Percentiles rank a stretch among this genome's conserved stretches.
These are phyloP conservation scores for Rauvolfia tetraphylla DNA, from an alignment of 257 asterid species.

Conservation along the genomic window DNA sequence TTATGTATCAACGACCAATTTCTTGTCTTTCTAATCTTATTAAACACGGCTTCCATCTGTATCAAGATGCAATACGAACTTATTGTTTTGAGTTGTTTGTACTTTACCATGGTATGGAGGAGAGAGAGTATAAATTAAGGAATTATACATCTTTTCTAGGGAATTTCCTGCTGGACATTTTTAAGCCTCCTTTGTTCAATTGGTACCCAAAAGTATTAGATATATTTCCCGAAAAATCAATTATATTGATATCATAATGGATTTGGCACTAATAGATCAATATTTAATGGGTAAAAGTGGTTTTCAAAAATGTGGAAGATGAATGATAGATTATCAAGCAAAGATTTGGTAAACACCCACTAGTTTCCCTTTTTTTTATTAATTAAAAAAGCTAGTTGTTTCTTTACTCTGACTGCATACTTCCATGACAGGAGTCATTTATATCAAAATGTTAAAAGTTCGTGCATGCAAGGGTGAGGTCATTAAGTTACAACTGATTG, in stretches of 20 bases:
- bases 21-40: not conserved
- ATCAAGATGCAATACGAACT: not conserved
- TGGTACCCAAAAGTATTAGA: not conserved
- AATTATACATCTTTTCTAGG: not conserved
- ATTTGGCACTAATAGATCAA: not conserved
- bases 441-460: not conserved
- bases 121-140: not conserved
- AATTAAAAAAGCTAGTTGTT: not conserved
- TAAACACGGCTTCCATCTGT: not conserved
- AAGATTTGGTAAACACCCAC: not conserved
- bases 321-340: not conserved
- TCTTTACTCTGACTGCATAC: not conserved
- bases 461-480: not conserved
- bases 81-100: not conserved
- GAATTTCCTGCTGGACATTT: not conserved
- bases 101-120: not conserved
- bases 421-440: not conserved
- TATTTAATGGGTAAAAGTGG: not conserved
- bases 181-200: not conserved
- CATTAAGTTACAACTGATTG: not conserved
- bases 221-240: not conserved
- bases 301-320: not conserved
- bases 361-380: too few species aligned
- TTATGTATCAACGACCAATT: not conserved
- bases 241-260: not conserved